Percentiles rank a stretch among this genome's conserved stretches.
Evolutionary conservation across 805 yeast genomes (phyloP).

Genomic region (Candida nitratophila): DNA sequence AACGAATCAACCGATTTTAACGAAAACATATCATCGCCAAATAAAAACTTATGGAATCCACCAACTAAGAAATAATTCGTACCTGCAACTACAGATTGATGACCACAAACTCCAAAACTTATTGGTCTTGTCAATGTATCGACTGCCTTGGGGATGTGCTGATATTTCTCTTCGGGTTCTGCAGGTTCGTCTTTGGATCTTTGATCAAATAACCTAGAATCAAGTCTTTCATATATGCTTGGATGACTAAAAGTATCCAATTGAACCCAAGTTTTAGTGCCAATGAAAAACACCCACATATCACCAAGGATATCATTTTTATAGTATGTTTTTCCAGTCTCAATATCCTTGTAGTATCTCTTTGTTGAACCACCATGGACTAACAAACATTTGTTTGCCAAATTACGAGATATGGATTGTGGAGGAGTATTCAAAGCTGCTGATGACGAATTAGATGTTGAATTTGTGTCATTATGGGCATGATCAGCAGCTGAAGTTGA

Average conservation of each 20-base stretch:
- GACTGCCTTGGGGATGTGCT: neutral
- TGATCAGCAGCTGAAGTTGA: constrained; percentile 1
- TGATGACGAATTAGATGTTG: constrained; percentile 8
- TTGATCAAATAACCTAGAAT: constrained; percentile 6
- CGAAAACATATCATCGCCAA: neutral
- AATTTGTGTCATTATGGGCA: constrained; percentile 1
- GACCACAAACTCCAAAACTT: constrained; percentile 1
- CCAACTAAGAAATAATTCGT: neutral
- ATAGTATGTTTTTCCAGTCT: constrained; percentile 13
- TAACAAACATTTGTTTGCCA: constrained; percentile 1
- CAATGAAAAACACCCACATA: constrained; percentile 43
- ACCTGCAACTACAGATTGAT: neutral
- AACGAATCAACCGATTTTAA: neutral
- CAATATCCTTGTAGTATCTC: constrained; percentile 14
- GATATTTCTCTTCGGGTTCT: constrained; percentile 3
- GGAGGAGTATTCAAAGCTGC: neutral
- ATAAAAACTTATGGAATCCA: neutral
- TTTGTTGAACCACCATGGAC: constrained; percentile 27
- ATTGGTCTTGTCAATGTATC: neutral
- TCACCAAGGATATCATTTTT: constrained; percentile 33
- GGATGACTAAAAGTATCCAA: constrained; percentile 21
- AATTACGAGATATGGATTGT: neutral
- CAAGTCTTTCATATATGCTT: constrained; percentile 10
- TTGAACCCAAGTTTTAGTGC: constrained; percentile 33
- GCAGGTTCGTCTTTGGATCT: constrained; percentile 1